phyloP scores from a whole-genome alignment of 2,329 filamentous ascomycete genomes.

The Epichloe hybrida region DNA sequence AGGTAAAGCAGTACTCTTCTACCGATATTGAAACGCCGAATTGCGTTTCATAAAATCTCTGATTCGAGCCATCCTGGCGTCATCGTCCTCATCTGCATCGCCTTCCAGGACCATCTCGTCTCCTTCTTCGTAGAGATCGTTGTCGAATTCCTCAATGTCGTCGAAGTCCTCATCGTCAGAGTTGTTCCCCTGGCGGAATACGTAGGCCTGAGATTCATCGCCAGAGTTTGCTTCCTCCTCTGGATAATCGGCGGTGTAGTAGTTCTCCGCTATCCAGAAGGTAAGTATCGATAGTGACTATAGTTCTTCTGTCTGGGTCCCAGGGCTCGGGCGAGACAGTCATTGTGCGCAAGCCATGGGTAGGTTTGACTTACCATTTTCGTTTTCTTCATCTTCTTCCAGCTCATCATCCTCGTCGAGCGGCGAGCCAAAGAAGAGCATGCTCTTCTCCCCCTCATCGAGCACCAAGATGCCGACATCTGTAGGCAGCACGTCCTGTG shows the following conservation, averaged over 20 bases:
- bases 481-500: slow-evolving; percentile 31
- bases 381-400: slow-evolving; percentile 47
- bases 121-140: slow-evolving; percentile 24
- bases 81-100: slow-evolving; percentile 21
- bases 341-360: background rate
- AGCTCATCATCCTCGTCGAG: slow-evolving; percentile 47
- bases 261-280: slow-evolving; percentile 48
- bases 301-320: background rate
- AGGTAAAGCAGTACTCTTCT: background rate
- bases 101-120: slow-evolving; percentile 26
- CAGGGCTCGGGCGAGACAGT: background rate
- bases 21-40: slow-evolving; percentile 9
- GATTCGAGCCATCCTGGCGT: slow-evolving; percentile 25
- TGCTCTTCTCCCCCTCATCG: slow-evolving; percentile 43
- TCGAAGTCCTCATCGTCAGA: slow-evolving; percentile 32
- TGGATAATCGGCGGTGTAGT: slow-evolving; percentile 68
- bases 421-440: slow-evolving; percentile 46
- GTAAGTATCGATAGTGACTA: slow-evolving; percentile 1
- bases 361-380: slow-evolving; percentile 38
- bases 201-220: slow-evolving; percentile 38
- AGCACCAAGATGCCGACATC: slow-evolving; percentile 44
- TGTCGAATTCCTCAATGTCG: slow-evolving; percentile 28
- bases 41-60: slow-evolving; percentile 23
- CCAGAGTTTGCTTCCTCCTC: slow-evolving; percentile 67
- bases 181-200: slow-evolving; percentile 37